A percentile compares a stretch with the other conserved stretches of the same genome.
Evolutionary conservation across 768 basidiomycete species (phyloP).

Genomic region (Cyclocybe aegerita): DNA sequence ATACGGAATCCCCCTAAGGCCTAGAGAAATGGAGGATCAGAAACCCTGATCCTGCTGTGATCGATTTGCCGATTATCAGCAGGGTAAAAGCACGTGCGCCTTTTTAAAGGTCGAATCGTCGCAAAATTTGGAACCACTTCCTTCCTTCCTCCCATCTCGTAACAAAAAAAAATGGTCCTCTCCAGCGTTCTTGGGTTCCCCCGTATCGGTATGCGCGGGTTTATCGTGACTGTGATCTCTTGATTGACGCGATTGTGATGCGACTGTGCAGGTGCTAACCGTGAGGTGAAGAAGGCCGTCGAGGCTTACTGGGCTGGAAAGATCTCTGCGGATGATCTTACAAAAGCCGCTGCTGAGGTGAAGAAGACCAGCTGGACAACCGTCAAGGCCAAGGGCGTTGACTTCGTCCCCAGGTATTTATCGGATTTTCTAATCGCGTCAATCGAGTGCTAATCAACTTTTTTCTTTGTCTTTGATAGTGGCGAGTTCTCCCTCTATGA

Average conservation of each 20-base stretch:
- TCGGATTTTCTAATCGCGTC: slow-evolving; percentile 15
- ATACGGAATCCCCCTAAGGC: not conserved
- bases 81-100: slow-evolving; percentile 32
- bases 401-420: slow-evolving; percentile 84
- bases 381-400: slow-evolving; percentile 84
- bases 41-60: slow-evolving; percentile 19
- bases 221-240: not conserved
- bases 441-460: slow-evolving; percentile 6
- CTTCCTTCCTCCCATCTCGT: slow-evolving; percentile 20
- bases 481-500: slow-evolving; percentile 99
- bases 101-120: slow-evolving; percentile 29
- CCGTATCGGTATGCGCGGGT: slow-evolving; percentile 65
- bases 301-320: slow-evolving; percentile 99
- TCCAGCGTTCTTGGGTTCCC: slow-evolving; percentile 93
- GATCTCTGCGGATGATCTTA: slow-evolving; percentile 82
- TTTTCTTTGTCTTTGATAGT: slow-evolving; percentile 40
- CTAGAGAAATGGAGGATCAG: not conserved
- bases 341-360: slow-evolving; percentile 83
- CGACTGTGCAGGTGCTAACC: slow-evolving; percentile 69
- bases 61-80: slow-evolving; percentile 34
- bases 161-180: slow-evolving; percentile 55
- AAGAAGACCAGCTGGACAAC: slow-evolving; percentile 86
- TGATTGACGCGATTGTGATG: not conserved
- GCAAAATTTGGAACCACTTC: slow-evolving; percentile 18
- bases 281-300: slow-evolving; percentile 96